phyloP scores from a whole-genome alignment of 768 basidiomycete genomes.

The Grammothele lineata region DNA sequence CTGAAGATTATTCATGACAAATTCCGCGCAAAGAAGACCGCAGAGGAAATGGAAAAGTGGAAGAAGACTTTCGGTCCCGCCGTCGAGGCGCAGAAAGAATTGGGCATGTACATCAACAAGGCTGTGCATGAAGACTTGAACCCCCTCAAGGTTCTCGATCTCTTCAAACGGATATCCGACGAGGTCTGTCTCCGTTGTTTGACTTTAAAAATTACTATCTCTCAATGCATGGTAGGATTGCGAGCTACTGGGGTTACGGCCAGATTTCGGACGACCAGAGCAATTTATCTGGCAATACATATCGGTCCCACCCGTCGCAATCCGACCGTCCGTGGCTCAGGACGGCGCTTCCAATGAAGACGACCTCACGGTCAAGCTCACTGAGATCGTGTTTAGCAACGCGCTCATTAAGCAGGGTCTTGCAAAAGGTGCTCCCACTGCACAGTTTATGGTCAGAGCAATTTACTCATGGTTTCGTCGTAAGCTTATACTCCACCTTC shows the following conservation, averaged over 20 bases:
- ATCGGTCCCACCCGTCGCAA: conserved; percentile 96
- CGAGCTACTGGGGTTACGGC: conserved; percentile 88
- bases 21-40: conserved; percentile 90
- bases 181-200: conserved; percentile 48
- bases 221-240: conserved; percentile 62
- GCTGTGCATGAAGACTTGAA: conserved; percentile 92
- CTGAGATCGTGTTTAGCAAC: conserved; percentile 95
- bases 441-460: conserved; percentile 75
- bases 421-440: conserved; percentile 80
- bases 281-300: conserved; percentile 99
- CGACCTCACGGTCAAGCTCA: conserved; percentile 94
- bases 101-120: conserved; percentile 80
- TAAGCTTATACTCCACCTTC: conserved; percentile 4
- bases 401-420: conserved; percentile 89
- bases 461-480: conserved; percentile 1
- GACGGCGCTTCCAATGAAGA: conserved; percentile 99
- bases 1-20: conserved; percentile 98
- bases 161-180: conserved; percentile 89
- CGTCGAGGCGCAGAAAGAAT: conserved; percentile 81
- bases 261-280: conserved; percentile 87
- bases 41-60: conserved; percentile 84
- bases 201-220: too few relatives aligned
- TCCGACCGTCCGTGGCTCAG: conserved; percentile 94
- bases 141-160: conserved; percentile 86
- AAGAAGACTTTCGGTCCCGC: conserved; percentile 79